Evolutionary conservation across 768 basidiomycete species (phyloP).

Genomic region (Pleurotus eryngii): DNA sequence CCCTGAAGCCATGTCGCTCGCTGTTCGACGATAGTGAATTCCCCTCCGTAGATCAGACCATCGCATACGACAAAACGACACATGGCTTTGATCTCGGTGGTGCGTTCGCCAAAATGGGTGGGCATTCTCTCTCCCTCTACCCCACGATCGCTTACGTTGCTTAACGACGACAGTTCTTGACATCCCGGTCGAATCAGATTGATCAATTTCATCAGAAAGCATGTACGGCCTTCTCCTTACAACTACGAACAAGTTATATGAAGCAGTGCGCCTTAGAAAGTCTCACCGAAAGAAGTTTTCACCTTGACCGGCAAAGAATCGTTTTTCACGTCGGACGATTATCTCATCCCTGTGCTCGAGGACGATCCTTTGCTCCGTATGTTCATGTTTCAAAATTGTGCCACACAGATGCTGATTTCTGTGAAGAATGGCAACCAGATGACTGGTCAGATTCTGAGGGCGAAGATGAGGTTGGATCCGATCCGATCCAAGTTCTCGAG

Average conservation of each 20-base stretch:
- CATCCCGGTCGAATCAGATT: constrained; percentile 72
- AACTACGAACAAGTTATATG: too few species aligned
- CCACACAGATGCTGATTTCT: constrained; percentile 1
- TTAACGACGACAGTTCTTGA: constrained; percentile 54
- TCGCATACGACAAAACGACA: constrained; percentile 56
- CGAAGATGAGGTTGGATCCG: constrained; percentile 26
- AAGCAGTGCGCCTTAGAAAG: constrained; percentile 40
- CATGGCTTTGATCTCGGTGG: constrained; percentile 64
- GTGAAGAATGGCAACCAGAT: constrained; percentile 48
- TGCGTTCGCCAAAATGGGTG: constrained; percentile 52
- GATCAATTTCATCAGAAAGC: constrained; percentile 83
- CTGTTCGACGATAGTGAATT: constrained; percentile 72
- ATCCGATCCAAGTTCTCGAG: constrained; percentile 58
- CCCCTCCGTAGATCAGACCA: constrained; percentile 52
- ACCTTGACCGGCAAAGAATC: constrained; percentile 53
- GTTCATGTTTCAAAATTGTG: constrained; percentile 22
- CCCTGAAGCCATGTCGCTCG: constrained; percentile 55
- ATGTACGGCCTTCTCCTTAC: constrained; percentile 35
- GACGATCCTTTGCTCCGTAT: constrained; percentile 89
- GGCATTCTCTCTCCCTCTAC: constrained; percentile 18
- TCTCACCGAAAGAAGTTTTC: constrained; percentile 40
- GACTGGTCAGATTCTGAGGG: constrained; percentile 74
- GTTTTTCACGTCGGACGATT: constrained; percentile 72
- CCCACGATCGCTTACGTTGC: neutral
- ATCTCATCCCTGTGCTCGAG: constrained; percentile 77